phyloP scores from a whole-genome alignment of 176 grass and related monocot genomes.

The Musa troglodytarum region DNA sequence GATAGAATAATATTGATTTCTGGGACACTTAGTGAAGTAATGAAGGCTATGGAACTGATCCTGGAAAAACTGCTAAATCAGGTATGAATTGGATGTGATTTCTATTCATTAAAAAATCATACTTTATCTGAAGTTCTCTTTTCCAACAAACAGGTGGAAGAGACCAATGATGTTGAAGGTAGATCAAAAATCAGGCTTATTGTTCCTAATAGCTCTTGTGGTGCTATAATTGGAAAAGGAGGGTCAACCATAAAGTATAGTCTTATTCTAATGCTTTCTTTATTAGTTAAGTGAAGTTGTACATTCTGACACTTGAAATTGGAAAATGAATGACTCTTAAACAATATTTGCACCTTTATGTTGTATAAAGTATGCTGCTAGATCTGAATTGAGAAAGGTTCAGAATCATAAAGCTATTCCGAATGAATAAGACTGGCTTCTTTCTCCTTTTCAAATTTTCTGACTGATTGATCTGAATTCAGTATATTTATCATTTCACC shows the following conservation, averaged over 20 bases:
- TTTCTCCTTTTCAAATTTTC: too few species aligned
- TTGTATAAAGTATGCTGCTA: neutral
- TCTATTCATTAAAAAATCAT: neutral
- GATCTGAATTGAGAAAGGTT: too few species aligned
- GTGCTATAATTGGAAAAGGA: slow-evolving; percentile 97
- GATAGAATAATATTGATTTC: slow-evolving; percentile 95
- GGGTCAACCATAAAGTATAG: slow-evolving; percentile 93
- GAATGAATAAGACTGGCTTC: too few species aligned
- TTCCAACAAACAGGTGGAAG: slow-evolving; percentile 59
- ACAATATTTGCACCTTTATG: neutral
- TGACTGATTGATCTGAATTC: neutral
- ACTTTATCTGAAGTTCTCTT: neutral
- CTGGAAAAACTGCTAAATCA: slow-evolving; percentile 81
- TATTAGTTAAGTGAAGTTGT: slow-evolving; percentile 4
- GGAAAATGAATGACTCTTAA: neutral
- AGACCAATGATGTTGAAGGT: slow-evolving; percentile 67
- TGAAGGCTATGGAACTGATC: slow-evolving; percentile 88
- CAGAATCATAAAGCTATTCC: too few species aligned
- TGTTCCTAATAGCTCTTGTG: slow-evolving; percentile 93
- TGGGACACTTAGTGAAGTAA: slow-evolving; percentile 68
- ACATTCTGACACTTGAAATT: neutral
- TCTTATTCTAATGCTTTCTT: neutral
- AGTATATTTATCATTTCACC: slow-evolving; percentile 2
- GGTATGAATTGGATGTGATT: slow-evolving; percentile 27
- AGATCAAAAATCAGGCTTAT: slow-evolving; percentile 83